Conservation (phyloP, 108 stramenopile species). For the Pseudonitzschia multiseries region DNA sequence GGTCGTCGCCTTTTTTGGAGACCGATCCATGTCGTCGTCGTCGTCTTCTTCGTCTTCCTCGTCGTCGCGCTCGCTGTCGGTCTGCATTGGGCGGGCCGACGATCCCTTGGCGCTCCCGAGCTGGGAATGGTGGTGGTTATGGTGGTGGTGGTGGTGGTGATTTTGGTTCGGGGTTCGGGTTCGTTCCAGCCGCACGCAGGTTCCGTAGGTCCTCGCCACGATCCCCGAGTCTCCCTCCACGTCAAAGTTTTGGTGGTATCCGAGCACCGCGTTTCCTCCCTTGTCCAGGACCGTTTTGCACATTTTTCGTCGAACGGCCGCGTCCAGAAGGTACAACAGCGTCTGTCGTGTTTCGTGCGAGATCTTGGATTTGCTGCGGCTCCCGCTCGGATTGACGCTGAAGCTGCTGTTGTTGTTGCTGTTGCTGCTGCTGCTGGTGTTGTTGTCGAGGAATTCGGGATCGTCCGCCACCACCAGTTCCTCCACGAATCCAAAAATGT, state of each 20-base stretch:
- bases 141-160: slow-evolving; percentile 13
- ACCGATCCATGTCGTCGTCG: not conserved
- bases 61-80: slow-evolving; percentile 40
- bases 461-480: slow-evolving; percentile 97
- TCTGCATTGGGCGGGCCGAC: not conserved
- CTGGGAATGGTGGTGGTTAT: not conserved
- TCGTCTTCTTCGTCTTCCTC: slow-evolving; percentile 4
- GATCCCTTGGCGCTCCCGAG: not conserved
- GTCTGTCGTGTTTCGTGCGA: slow-evolving; percentile 92
- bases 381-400: slow-evolving; percentile 82
- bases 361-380: slow-evolving; percentile 59
- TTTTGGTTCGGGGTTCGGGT: no score
- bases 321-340: slow-evolving; percentile 87
- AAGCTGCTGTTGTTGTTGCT: slow-evolving; percentile 79
- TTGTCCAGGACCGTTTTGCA: slow-evolving; percentile 89
- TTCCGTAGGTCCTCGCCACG: slow-evolving; percentile 95
- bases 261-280: slow-evolving; percentile 54
- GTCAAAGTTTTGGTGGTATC: slow-evolving; percentile 91
- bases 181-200: slow-evolving; percentile 81
- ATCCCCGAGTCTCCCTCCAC: slow-evolving; percentile 97
- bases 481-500: slow-evolving; percentile 96
- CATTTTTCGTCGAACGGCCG: slow-evolving; percentile 86
- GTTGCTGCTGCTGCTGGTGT: slow-evolving; percentile 91
- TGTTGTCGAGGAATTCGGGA: slow-evolving; percentile 92
- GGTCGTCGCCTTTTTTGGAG: not conserved